Base-by-base conservation (phyloP, 2,329 filamentous ascomycete species). In the Grosmannia clavigera region DNA sequence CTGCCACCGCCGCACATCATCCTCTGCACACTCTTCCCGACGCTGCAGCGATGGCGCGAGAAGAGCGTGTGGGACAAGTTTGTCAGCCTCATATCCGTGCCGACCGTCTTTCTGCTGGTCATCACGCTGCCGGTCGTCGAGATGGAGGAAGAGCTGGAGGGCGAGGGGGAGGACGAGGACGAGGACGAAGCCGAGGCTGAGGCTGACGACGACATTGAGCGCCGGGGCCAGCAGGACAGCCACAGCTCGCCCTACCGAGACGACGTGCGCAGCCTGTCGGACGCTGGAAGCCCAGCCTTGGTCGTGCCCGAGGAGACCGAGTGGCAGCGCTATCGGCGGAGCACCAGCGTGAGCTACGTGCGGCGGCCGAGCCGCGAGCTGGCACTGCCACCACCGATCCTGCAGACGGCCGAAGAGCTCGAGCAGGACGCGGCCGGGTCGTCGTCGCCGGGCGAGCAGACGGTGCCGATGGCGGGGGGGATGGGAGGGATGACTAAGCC, bases 91-190 rank as follows among this genome's bases (percentile, higher is more conserved):
- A 79, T 95, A 46, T 92, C 92, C 9, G 86, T 90, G n/a, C 89
- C 92, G 1, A 95, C 88, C 66, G 90, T 99, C 46, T 89, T 99
- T 63, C 74, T 97, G 2, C 78, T 99, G 4, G 92, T 92, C 0
- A 84, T 94, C 55, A 99, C 94, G 0, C 73, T 99, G 5, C 94
- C 95, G 0, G 91, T 99, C 0, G 89, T 96, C 6, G 92, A 97
- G 67, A 81, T 82, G 1, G 80, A 82, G 51, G 78, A 82, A 25
- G 77, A 80, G 14, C 80, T 83, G 19, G 73, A 77, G 19, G 77
- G 80, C 9, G 80, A 83, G 14, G 73, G 76, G 3, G 73, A 72
- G 5, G 70, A 70, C 1, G 76, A 78, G 5, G 73, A 78, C 4
- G 50, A n/a, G 10, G 38, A 11, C 14, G 48, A 12, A 1, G 25